Base-by-base conservation (phyloP, 805 yeast species). In the Kuraishia cidri region DNA sequence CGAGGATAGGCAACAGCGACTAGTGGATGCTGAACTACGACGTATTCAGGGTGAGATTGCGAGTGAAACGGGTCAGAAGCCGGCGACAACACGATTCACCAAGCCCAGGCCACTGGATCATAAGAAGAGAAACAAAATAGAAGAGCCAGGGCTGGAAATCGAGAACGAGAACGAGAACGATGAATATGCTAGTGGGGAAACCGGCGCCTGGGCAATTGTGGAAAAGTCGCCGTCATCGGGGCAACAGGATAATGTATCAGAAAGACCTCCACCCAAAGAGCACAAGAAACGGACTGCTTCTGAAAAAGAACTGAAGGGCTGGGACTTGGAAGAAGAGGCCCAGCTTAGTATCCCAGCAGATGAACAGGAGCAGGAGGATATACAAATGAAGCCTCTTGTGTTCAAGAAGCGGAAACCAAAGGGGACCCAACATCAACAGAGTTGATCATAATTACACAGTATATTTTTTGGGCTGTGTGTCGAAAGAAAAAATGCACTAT, bases 251-350 rank as follows among this genome's bases (percentile, higher is more conserved):
- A 21, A 21, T 8, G 8, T 21, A 14, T 29, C 6, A 27, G 19
- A 11, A 20, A 21, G 12, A 30, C 24, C 4, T 27, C 30, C 23
- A 20, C 23, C 23, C 10, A 10, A 20, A 20, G 23, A 20, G 10
- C 9, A 20, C 7, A 10, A 20, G 23, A 20, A 20, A 20, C 23
- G 10, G 7, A 10, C 10, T 20, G 23, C 23, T 20, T 20, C 23
- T 20, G 23, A 50, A 11, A 10, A 30, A 7, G 62, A 57, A 23
- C 30, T 41, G 2, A 48, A 39, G 17, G 37, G 35, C 6, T 58
- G 62, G 63, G 40, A 50, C 12, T 11, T 56, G 5, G 28, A 23
- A 12, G 30, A 16, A 4, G 44, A 45, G 31, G 47, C 42, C 18
- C 17, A 36, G 11, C 32, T 8, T 13, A 7, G n/a, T 17, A 9